Percentiles rank a stretch among this genome's conserved stretches.
These are phyloP conservation scores for Aspergillus texensis DNA, from an alignment of 2,329 filamentous ascomycete species.

Conservation along the genomic window DNA sequence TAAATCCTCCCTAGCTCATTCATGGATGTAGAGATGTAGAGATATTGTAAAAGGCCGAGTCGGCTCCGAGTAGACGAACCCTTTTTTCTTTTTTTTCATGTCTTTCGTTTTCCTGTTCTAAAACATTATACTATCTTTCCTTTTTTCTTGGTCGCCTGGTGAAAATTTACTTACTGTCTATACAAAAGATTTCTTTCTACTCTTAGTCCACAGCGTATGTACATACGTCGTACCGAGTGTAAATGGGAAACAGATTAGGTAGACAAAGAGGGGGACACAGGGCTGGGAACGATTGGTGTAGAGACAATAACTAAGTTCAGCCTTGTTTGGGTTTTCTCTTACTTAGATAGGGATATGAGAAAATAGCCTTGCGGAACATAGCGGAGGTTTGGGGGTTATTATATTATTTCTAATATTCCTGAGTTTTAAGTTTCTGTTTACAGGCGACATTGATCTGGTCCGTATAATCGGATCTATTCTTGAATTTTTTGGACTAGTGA, in stretches of 20 bases:
- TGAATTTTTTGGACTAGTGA: background rate
- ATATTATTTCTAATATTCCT: background rate
- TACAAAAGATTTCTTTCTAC: background rate
- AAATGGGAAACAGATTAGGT: background rate
- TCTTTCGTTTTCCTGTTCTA: background rate
- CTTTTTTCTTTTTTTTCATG: background rate
- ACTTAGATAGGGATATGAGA: background rate
- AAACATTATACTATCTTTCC: background rate
- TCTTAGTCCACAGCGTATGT: background rate
- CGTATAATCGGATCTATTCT: background rate
- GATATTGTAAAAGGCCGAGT: background rate
- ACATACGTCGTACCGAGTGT: background rate
- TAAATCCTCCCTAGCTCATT: background rate
- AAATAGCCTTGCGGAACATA: background rate
- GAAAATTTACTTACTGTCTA: background rate
- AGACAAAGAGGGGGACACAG: background rate
- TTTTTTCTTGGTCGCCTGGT: background rate
- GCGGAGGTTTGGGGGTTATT: background rate
- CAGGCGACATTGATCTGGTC: background rate
- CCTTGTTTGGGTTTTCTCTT: background rate
- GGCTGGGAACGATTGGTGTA: background rate
- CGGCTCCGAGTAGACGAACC: background rate
- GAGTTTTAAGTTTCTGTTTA: background rate
- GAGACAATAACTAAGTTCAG: background rate
- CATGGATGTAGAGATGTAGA: background rate